Percentiles rank a stretch among this genome's conserved stretches.
Evolutionary conservation across 2,329 filamentous ascomycete genomes (phyloP).

Genomic region (Epichloe brachyelytri): DNA sequence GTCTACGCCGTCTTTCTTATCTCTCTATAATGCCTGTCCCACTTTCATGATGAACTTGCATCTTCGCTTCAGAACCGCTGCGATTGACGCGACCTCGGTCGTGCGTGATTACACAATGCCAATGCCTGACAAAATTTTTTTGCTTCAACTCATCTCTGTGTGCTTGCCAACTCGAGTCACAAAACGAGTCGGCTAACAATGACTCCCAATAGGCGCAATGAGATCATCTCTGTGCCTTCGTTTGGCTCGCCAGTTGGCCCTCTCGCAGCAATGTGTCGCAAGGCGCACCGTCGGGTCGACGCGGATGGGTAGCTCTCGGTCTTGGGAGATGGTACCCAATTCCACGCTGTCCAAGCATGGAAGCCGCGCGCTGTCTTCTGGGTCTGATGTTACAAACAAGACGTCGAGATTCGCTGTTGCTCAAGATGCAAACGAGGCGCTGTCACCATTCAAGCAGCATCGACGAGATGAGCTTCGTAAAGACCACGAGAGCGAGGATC

Average conservation of each 20-base stretch:
- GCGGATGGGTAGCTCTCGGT: conserved; percentile 1
- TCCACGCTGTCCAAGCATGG: not conserved
- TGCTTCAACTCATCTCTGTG: conserved; percentile 2
- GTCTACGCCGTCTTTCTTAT: conserved; percentile 9
- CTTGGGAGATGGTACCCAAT: not conserved
- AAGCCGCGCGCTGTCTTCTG: conserved; percentile 12
- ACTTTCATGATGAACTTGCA: conserved; percentile 29
- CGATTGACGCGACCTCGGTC: conserved; percentile 33
- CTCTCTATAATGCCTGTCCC: not conserved
- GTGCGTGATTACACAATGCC: conserved; percentile 31
- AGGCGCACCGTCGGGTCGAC: not conserved
- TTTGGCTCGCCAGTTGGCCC: conserved; percentile 19
- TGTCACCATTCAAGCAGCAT: conserved; percentile 25
- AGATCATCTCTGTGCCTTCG: conserved; percentile 24
- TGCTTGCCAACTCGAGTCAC: not conserved
- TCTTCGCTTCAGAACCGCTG: conserved; percentile 37
- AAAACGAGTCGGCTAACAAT: conserved; percentile 1
- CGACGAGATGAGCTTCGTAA: conserved; percentile 19
- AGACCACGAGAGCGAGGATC: conserved; percentile 21
- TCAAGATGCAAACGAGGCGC: conserved; percentile 11
- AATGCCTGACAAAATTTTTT: conserved; percentile 23
- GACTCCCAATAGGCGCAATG: conserved; percentile 19
- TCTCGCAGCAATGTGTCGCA: conserved; percentile 1
- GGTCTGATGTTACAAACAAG: conserved; percentile 5
- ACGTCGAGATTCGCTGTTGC: conserved; percentile 9